Evolutionary conservation across 2,329 filamentous ascomycete species (phyloP), one percentile per base, ranked within the genome.

Genomic region (Talaromyces sp.): DNA sequence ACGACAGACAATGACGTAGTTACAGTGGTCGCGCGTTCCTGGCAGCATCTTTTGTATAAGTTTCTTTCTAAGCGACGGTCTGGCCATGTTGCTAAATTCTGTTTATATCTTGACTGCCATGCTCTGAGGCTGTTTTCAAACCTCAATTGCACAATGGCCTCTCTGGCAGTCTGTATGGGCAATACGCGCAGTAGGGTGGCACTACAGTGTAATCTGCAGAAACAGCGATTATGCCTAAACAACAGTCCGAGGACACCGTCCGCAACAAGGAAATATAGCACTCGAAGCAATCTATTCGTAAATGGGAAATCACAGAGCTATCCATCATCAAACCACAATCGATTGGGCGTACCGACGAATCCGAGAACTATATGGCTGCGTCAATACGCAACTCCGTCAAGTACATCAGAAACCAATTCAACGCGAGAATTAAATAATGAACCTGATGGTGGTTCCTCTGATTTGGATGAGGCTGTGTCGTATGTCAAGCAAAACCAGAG

Each of bases 401-500:
- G 56, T 45, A 11, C 37, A n/a, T 33, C 56, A 4, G 27, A 59
- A 8, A 16, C 37, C 39, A 8, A 33, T n/a, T 13, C 60, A 41
- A 13, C 60, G 41, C 60, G n/a, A 43, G 22, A 39, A 16, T 24
- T 10, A 11, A 24, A 47, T 19, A 57, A 57, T 16, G 24, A 57
- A 13, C 27, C 60, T 22, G 48, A 47, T 16, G 39, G 48, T 57
- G 47, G n/a, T 19, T 45, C 59, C 37, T 52, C 48, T 31, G 52
- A 31, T 6, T 7, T 65, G 13, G 60, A 62, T 16, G 43, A 41
- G 2, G 64, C 60, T 10, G 60, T 62, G 16, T 57, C 45, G 19
- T n/a, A 62, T 45, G 64, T 62, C 31, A 65, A 65, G 24, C n/a
- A 66, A 3, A 64, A 74, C 66, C 87, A 89, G 67, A 79, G 85